phyloP scores from a whole-genome alignment of 345 rosid genomes.

The Eucalyptus erythrocorys region DNA sequence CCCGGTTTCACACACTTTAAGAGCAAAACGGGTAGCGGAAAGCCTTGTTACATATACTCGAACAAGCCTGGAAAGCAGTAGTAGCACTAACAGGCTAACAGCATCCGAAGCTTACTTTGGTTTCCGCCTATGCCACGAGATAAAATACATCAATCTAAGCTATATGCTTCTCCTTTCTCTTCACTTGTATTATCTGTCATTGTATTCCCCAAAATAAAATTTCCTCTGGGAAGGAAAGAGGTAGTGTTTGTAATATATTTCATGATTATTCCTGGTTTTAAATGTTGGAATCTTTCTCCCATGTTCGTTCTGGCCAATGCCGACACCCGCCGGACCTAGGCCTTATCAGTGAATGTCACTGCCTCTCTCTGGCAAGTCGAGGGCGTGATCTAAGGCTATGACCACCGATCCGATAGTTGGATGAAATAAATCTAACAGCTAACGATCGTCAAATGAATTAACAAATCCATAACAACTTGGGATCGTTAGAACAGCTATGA shows the following conservation, averaged over 20 bases:
- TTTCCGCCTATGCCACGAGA: too few relatives aligned
- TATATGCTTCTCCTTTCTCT: not conserved
- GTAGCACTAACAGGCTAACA: not conserved
- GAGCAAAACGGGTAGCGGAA: not conserved
- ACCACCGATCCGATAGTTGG: not conserved
- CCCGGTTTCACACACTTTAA: too few relatives aligned
- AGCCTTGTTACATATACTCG: not conserved
- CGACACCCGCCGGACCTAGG: not conserved
- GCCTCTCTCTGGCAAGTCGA: not conserved
- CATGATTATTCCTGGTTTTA: not conserved
- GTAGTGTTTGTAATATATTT: not conserved
- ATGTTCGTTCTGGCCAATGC: not conserved
- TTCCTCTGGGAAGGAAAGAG: not conserved
- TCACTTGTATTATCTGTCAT: not conserved
- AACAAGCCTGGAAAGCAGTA: not conserved
- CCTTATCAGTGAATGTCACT: not conserved
- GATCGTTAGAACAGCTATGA: not conserved
- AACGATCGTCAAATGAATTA: not conserved
- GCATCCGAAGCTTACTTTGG: not conserved
- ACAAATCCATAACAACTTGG: not conserved
- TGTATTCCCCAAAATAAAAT: not conserved
- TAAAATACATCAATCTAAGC: not conserved
- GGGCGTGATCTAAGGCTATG: not conserved
- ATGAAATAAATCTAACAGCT: not conserved
- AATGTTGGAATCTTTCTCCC: too few relatives aligned